Evolutionary conservation across 179 eudicot species (phyloP).

Genomic region (Silene noctiflora): DNA sequence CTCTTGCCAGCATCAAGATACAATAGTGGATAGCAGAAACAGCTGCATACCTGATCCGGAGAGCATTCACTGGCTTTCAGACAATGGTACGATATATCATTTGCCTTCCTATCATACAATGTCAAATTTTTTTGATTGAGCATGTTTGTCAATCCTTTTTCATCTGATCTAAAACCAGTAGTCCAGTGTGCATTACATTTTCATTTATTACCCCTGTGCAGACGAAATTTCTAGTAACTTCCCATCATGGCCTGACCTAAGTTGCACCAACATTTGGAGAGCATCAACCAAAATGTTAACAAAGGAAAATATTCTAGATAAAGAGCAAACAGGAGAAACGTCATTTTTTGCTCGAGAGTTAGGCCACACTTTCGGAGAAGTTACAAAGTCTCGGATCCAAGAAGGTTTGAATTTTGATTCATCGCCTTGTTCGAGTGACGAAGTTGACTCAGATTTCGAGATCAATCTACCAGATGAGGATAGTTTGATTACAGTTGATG

Average conservation of each 20-base stretch:
- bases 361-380: constrained; percentile 14
- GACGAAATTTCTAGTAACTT: constrained; percentile 16
- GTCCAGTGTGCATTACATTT: constrained; percentile 5
- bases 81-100: constrained; percentile 23
- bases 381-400: background rate
- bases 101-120: constrained; percentile 5
- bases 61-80: constrained; percentile 24
- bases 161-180: constrained; percentile 6
- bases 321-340: constrained; percentile 10
- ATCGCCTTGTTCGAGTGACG: constrained; percentile 4
- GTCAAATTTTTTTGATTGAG: background rate
- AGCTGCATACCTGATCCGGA: constrained; percentile 20
- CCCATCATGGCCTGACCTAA: constrained; percentile 21
- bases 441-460: constrained; percentile 25
- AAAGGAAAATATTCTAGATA: constrained; percentile 11
- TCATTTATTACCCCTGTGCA: constrained; percentile 14
- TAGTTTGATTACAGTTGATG: constrained; percentile 43
- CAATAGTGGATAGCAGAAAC: constrained; percentile 11
- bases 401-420: constrained; percentile 12
- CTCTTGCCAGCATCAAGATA: constrained; percentile 22
- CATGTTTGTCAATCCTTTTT: constrained; percentile 4
- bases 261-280: constrained; percentile 16
- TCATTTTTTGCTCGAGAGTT: constrained; percentile 11
- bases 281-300: constrained; percentile 8
- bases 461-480: constrained; percentile 43